Percentiles rank a stretch among this genome's conserved stretches.
Conservation (phyloP, 306 rosid species). For the Dalbergia cochinchinensis region DNA sequence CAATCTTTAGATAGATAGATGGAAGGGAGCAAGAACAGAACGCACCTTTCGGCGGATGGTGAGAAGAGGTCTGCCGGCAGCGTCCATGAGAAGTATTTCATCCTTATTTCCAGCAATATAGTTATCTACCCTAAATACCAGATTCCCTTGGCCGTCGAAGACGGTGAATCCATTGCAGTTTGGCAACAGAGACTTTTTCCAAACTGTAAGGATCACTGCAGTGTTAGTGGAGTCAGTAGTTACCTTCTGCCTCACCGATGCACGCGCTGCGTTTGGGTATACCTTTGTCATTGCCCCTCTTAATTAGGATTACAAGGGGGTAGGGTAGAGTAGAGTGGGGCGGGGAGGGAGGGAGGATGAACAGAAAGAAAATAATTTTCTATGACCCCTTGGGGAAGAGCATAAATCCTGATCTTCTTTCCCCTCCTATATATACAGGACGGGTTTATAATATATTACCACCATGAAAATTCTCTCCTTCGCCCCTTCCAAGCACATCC, state of each 20-base stretch:
- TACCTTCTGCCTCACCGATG: neutral
- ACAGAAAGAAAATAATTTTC: neutral
- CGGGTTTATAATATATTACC: neutral
- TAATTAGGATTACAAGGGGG: neutral
- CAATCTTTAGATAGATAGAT: no score
- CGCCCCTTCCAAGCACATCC: no score
- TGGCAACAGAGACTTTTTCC: constrained; percentile 79
- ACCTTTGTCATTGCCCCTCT: constrained; percentile 65
- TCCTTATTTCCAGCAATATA: constrained; percentile 60
- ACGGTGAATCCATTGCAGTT: constrained; percentile 87
- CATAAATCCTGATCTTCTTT: neutral
- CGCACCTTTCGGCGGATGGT: constrained; percentile 74
- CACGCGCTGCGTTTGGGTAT: constrained; percentile 54
- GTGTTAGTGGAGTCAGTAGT: neutral
- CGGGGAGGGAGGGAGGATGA: no score
- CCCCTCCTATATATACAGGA: neutral
- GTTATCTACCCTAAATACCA: constrained; percentile 75
- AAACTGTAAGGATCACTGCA: constrained; percentile 62
- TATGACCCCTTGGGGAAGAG: no score
- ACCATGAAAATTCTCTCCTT: no score
- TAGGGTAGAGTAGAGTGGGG: no score
- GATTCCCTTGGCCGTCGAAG: constrained; percentile 62
- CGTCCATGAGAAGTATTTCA: constrained; percentile 82
- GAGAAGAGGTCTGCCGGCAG: constrained; percentile 71
- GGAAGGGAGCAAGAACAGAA: no score